Evolutionary conservation across 176 grass and related monocot genomes (phyloP).

Genomic region (Triticum timopheevii): DNA sequence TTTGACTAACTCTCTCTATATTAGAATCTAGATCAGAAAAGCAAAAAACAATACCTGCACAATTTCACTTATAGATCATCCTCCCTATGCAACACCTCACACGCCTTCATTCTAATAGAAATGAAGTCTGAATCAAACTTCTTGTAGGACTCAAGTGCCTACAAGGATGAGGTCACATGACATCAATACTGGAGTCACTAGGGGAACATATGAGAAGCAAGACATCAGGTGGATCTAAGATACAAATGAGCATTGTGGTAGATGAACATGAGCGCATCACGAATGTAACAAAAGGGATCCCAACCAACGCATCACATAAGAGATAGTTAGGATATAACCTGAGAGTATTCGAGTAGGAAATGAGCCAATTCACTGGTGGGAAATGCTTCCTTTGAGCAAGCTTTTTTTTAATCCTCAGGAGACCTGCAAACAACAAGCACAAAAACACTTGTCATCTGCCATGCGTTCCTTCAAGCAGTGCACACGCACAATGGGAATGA

Average conservation of each 20-base stretch:
- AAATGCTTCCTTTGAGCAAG: conserved; percentile 87
- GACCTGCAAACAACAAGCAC: no score
- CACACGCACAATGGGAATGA: no score
- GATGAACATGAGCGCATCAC: neutral
- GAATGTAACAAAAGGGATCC: neutral
- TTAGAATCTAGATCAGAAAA: no score
- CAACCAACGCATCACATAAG: neutral
- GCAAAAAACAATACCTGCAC: no score
- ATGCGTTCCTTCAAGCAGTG: no score
- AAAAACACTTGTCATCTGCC: no score
- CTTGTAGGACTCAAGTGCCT: conserved; percentile 32
- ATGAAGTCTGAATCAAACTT: conserved; percentile 81
- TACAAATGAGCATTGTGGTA: neutral
- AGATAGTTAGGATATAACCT: conserved; percentile 42
- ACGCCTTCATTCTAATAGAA: conserved; percentile 72
- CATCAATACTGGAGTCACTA: neutral
- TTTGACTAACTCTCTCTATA: no score
- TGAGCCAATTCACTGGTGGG: conserved; percentile 44
- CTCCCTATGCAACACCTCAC: conserved; percentile 79
- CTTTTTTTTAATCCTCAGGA: conserved; percentile 36
- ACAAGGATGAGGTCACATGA: neutral
- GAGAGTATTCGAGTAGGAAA: conserved; percentile 98
- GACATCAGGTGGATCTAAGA: neutral
- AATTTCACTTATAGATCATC: conserved; percentile 29
- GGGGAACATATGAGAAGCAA: neutral